These are phyloP conservation scores for Rhynchospora pubera DNA, from an alignment of 176 grass and related monocot genomes.

Conservation along the genomic window DNA sequence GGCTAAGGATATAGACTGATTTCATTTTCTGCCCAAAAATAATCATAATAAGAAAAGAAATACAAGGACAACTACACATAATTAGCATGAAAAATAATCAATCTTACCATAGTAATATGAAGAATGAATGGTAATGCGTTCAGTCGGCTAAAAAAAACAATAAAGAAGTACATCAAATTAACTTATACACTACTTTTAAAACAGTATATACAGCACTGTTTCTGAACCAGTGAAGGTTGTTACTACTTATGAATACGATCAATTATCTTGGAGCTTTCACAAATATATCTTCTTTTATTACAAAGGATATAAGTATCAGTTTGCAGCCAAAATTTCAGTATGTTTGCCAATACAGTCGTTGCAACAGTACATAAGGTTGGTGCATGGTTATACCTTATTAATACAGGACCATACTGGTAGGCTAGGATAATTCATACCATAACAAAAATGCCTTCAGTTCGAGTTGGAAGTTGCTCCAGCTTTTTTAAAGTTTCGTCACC, in stretches of 20 bases:
- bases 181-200: neutral
- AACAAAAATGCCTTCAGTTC: slow-evolving; percentile 83
- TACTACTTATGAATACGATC: neutral
- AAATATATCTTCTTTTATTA: neutral
- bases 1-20: neutral
- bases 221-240: neutral
- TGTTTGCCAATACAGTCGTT: neutral
- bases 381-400: neutral
- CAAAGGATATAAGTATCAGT: neutral
- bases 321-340: neutral
- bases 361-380: neutral
- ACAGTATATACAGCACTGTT: neutral
- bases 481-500: slow-evolving; percentile 79
- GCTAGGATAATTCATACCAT: slow-evolving; percentile 44
- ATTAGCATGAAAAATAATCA: neutral
- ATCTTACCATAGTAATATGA: slow-evolving; percentile 84
- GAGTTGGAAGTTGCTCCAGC: slow-evolving; percentile 73
- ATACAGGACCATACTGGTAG: neutral
- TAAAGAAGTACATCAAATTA: slow-evolving; percentile 5
- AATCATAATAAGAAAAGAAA: slow-evolving; percentile 7
- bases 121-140: slow-evolving; percentile 81
- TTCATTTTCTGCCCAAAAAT: neutral
- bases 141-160: slow-evolving; percentile 58
- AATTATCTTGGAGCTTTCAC: neutral
- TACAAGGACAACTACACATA: neutral